Percentiles rank a stretch among this genome's conserved stretches.
Conservation (phyloP, 768 basidiomycete genomes). For the Leccinum arenicola region DNA sequence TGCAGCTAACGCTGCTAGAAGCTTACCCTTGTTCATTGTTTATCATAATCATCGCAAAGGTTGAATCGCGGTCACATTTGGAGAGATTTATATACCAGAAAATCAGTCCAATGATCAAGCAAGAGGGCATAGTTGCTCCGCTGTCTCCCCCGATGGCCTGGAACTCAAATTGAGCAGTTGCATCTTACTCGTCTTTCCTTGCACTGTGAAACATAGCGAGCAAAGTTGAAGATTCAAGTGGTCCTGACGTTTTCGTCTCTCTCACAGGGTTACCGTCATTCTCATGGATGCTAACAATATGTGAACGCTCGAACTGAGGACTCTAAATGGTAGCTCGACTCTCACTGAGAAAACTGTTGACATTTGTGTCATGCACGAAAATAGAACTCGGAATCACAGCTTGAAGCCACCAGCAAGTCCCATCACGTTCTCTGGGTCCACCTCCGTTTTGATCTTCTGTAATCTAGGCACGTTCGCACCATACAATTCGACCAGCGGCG, state of each 20-base stretch:
- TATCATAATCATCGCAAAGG: too few relatives aligned
- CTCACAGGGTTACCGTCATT: background rate
- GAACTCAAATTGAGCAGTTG: too few relatives aligned
- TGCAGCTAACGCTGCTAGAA: too few relatives aligned
- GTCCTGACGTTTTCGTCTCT: background rate
- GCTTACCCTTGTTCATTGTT: too few relatives aligned
- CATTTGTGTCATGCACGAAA: background rate
- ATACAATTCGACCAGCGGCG: conserved; percentile 45
- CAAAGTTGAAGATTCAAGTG: background rate
- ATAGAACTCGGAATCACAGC: conserved; percentile 15
- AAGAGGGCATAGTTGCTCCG: too few relatives aligned
- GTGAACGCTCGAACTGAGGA: background rate
- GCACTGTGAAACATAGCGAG: too few relatives aligned
- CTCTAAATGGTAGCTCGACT: background rate
- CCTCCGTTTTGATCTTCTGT: conserved; percentile 36
- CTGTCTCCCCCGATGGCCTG: too few relatives aligned
- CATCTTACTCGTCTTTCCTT: too few relatives aligned
- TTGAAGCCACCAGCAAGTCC: conserved; percentile 60
- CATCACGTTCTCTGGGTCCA: conserved; percentile 60
- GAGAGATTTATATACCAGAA: too few relatives aligned
- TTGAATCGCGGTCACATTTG: too few relatives aligned
- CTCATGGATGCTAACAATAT: background rate
- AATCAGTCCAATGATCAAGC: too few relatives aligned
- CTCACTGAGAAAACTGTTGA: background rate
- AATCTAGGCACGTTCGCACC: conserved; percentile 40